Evolutionary conservation across 768 basidiomycete genomes (phyloP).

Genomic region (Neoboletus magnificus): DNA sequence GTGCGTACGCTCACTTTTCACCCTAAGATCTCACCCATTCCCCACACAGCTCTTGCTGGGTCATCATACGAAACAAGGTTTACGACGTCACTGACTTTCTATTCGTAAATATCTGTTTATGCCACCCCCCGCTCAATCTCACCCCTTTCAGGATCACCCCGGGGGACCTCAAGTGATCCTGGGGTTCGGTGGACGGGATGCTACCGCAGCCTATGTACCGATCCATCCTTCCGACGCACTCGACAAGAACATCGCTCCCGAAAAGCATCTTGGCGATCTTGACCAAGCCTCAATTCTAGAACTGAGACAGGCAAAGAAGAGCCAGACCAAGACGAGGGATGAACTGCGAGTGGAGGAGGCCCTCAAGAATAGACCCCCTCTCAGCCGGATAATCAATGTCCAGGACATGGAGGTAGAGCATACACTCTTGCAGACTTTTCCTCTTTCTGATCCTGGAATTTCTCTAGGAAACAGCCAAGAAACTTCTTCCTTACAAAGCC

Average conservation of each 20-base stretch:
- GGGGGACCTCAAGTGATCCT: conserved; percentile 83
- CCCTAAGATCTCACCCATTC: conserved; percentile 7
- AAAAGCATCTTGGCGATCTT: conserved; percentile 72
- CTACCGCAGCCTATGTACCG: conserved; percentile 71
- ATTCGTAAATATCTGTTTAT: conserved; percentile 38
- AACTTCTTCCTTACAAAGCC: conserved; percentile 70
- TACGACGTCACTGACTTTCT: conserved; percentile 86
- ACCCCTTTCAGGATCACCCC: conserved; percentile 57
- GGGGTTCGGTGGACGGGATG: conserved; percentile 81
- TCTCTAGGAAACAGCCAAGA: conserved; percentile 62
- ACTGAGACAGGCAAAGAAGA: conserved; percentile 37
- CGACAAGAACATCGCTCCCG: conserved; percentile 61
- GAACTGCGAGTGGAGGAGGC: conserved; percentile 66
- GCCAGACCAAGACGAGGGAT: conserved; percentile 58
- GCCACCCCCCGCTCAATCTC: not conserved
- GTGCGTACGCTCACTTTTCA: conserved; percentile 33
- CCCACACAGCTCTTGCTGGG: conserved; percentile 71
- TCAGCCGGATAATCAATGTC: conserved; percentile 68
- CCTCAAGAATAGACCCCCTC: conserved; percentile 56
- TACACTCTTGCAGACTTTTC: not conserved
- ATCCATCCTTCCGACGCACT: conserved; percentile 86
- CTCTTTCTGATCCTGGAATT: not conserved
- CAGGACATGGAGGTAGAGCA: conserved; percentile 73
- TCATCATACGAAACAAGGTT: conserved; percentile 75
- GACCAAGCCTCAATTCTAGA: conserved; percentile 42